These are phyloP conservation scores for Hymenotorrendiella dingleyae DNA, from an alignment of 2,329 filamentous ascomycete species.

Conservation along the genomic window DNA sequence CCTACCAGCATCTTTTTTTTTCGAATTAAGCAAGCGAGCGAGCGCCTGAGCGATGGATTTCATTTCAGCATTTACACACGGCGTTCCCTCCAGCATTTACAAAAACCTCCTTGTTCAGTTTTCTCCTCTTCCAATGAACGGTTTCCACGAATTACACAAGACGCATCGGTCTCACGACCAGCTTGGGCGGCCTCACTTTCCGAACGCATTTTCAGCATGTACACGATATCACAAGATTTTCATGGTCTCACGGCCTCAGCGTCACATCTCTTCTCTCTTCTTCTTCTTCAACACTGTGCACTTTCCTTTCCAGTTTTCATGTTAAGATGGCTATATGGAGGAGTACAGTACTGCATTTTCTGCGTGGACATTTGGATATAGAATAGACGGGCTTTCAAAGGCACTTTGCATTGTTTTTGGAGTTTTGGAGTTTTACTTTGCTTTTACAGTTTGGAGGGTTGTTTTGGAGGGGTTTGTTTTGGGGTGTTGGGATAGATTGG, in stretches of 20 bases:
- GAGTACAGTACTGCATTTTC: no score
- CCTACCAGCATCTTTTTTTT: not conserved
- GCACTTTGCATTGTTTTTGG: no score
- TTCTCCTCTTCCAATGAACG: not conserved
- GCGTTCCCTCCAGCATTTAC: slow-evolving; percentile 2
- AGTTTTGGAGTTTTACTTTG: no score
- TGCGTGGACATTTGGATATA: no score
- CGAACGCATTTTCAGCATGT: not conserved
- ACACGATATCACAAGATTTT: not conserved
- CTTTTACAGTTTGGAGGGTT: no score
- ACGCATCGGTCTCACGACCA: not conserved
- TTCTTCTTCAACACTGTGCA: not conserved
- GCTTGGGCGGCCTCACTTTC: not conserved
- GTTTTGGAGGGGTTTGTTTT: no score
- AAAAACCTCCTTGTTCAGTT: no score
- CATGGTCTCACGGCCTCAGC: not conserved
- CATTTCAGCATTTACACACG: slow-evolving; percentile 4
- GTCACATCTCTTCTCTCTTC: not conserved
- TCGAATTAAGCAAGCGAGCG: not conserved
- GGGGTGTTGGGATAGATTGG: no score
- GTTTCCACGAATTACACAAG: not conserved
- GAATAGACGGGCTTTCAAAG: no score
- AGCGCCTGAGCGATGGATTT: slow-evolving; percentile 3
- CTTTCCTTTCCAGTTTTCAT: not conserved
- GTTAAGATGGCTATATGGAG: slow-evolving; percentile 6